Percentiles rank a stretch among this genome's conserved stretches.
These are phyloP conservation scores for Saksenaea oblongispora DNA, from an alignment of 371 early-diverging fungal species.

Conservation along the genomic window DNA sequence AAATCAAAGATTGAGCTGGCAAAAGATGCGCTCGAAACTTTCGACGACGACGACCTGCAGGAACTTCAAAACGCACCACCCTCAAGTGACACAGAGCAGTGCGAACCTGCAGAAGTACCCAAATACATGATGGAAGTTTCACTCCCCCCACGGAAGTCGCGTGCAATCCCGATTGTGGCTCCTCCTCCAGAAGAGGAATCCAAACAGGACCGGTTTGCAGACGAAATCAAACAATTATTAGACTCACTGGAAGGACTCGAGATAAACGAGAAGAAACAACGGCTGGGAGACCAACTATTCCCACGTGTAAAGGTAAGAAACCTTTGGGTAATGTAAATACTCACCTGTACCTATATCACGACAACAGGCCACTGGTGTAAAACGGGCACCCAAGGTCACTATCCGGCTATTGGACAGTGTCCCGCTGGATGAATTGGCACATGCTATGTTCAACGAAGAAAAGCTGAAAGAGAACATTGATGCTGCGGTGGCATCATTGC, in stretches of 20 bases:
- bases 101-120: background rate
- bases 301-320: constrained; percentile 39
- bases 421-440: constrained; percentile 44
- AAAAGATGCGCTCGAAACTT: constrained; percentile 42
- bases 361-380: constrained; percentile 13
- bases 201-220: background rate
- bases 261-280: constrained; percentile 37
- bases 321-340: background rate
- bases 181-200: background rate
- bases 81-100: background rate
- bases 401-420: constrained; percentile 53
- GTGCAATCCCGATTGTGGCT: constrained; percentile 26
- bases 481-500: constrained; percentile 17
- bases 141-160: constrained; percentile 18
- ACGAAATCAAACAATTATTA: constrained; percentile 34
- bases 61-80: background rate
- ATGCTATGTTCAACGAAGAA: constrained; percentile 44
- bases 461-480: constrained; percentile 38
- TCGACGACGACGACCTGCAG: constrained; percentile 4
- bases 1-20: constrained; percentile 40
- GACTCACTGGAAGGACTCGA: constrained; percentile 24
- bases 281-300: constrained; percentile 41
- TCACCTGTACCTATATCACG: background rate
- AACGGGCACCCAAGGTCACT: constrained; percentile 41
- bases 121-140: background rate